Evolutionary conservation across 1,284 basidiomycete genomes (phyloP).

Genomic region (Grifola frondosa): DNA sequence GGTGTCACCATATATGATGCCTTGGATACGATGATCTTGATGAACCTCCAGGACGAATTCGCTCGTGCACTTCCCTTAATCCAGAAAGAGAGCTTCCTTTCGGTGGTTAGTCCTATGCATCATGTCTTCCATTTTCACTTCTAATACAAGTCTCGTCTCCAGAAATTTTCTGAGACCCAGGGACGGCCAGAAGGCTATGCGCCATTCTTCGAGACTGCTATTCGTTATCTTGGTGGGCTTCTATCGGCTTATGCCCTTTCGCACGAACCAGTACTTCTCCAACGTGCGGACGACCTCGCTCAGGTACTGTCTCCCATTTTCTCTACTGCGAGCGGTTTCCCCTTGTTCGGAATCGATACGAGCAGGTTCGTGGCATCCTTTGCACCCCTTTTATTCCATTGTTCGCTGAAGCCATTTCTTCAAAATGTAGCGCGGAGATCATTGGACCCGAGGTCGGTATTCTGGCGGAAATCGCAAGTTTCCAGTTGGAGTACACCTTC

Average conservation of each 20-base stretch:
- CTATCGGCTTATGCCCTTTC: constrained; percentile 72
- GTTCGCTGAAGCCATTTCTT: not conserved
- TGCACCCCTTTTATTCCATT: not conserved
- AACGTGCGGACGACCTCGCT: constrained; percentile 53
- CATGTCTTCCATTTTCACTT: not conserved
- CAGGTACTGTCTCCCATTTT: constrained; percentile 50
- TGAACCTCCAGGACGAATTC: constrained; percentile 84
- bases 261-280: constrained; percentile 48
- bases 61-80: constrained; percentile 71
- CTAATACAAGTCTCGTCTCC: not conserved
- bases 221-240: constrained; percentile 73
- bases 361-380: constrained; percentile 30
- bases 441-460: constrained; percentile 11
- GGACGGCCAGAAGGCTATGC: constrained; percentile 28
- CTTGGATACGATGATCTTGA: constrained; percentile 86
- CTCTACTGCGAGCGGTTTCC: constrained; percentile 49
- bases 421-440: constrained; percentile 4
- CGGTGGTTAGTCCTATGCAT: constrained; percentile 1
- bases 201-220: constrained; percentile 73
- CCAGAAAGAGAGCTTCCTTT: constrained; percentile 61
- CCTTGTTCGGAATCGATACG: constrained; percentile 47
- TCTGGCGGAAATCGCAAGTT: constrained; percentile 50
- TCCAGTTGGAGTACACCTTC: constrained; percentile 65
- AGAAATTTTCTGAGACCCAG: constrained; percentile 1
- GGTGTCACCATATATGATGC: constrained; percentile 82